Percentiles rank a stretch among this genome's conserved stretches.
Conservation (phyloP, 768 basidiomycete genomes). For the Auricularia auricula-judae region DNA sequence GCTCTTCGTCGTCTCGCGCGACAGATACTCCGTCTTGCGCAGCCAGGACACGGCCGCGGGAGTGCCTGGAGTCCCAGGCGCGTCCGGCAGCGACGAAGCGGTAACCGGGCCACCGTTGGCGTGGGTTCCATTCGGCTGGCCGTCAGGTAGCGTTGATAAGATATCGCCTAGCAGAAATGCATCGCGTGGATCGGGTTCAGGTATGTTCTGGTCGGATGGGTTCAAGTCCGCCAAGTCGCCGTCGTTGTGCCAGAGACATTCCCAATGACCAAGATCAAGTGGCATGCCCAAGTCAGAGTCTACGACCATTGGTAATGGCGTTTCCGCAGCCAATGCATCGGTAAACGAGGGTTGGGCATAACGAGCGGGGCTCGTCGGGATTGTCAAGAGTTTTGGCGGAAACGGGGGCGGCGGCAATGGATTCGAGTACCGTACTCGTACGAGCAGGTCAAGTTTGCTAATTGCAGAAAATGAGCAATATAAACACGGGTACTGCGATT, state of each 20-base stretch:
- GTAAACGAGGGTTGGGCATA: conserved; percentile 83
- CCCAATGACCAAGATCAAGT: conserved; percentile 73
- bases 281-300: conserved; percentile 98
- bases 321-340: conserved; percentile 66
- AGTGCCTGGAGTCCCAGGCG: conserved; percentile 22
- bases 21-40: conserved; percentile 81
- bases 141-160: not conserved
- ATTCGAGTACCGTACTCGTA: conserved; percentile 88
- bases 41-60: conserved; percentile 48
- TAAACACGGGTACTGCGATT: not conserved
- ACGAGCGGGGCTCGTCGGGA: conserved; percentile 81
- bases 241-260: conserved; percentile 74
- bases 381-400: conserved; percentile 88
- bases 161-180: conserved; percentile 60
- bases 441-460: conserved; percentile 79
- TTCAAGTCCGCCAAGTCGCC: conserved; percentile 59
- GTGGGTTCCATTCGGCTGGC: not conserved
- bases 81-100: not conserved
- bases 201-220: conserved; percentile 49
- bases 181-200: conserved; percentile 62
- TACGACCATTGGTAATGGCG: conserved; percentile 87
- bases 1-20: not conserved
- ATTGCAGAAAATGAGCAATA: conserved; percentile 2
- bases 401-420: conserved; percentile 93
- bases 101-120: not conserved